Base-by-base conservation (phyloP, 345 rosid species). In the Populus simonii region DNA sequence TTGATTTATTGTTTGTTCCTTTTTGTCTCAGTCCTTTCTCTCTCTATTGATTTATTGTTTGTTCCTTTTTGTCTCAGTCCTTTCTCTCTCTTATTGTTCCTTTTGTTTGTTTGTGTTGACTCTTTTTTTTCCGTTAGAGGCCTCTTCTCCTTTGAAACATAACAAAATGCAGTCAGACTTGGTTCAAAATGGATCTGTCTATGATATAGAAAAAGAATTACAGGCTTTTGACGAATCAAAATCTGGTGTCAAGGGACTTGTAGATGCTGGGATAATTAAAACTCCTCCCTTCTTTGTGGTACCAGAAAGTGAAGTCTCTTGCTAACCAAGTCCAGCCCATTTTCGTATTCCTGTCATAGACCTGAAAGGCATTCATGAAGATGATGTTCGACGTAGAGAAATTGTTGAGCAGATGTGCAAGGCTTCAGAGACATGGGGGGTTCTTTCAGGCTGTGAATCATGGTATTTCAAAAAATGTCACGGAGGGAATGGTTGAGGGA, bases 401-500 rank as follows among this genome's bases (percentile, higher is more conserved):
- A 31, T 66, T 8, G 43, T 75, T 8, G 78, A 66, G 12, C 43
- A 47, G 33, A 49, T 75, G 13, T 4, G 49, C 20, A 25, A 49
- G 0, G 78, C 78, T 20, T 47, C 78, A 9, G 72, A 11, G 63
- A 47, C 62, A 13, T 45, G 78, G 71, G 71, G 78, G 72, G n/a
- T 66, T 75, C 72, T 75, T 75, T 35, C 77, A 66, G 73, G 27
- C 77, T 23, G 70, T 80, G 59, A 80, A 80, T 74, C 83, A 83
- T 39, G 81, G 78, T 25, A 74, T 83, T 25, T 55, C 74, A 1
- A 70, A 70, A 6, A 57, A 55, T 47, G 70, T 71, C 4, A 8
- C 68, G 61, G 29, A 57, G 3, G 74, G 74, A 35, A 76, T 77
- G 65, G 17, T 76, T 5, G 25, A n/a, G 20, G 76, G 79, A 7